Evolutionary conservation across 768 basidiomycete genomes (phyloP).

Genomic region (Tephrocybe sp.): DNA sequence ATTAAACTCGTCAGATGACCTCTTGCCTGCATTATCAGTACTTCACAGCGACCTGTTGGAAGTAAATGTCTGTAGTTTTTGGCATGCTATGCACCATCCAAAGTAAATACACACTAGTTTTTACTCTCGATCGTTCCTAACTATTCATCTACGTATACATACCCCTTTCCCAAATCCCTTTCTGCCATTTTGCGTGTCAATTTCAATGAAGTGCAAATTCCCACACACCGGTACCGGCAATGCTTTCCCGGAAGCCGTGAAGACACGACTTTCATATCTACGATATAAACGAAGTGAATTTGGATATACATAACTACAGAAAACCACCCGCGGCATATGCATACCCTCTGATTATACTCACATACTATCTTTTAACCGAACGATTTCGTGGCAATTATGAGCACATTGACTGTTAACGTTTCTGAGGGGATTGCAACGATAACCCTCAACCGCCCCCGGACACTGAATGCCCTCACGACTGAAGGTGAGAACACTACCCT

Average conservation of each 20-base stretch:
- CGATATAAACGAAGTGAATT: neutral
- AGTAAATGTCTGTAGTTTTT: too few relatives aligned
- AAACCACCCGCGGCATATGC: too few relatives aligned
- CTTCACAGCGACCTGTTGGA: neutral
- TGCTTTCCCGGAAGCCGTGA: neutral
- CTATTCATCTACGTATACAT: too few relatives aligned
- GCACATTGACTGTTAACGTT: slow-evolving; percentile 46
- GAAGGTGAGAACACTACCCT: slow-evolving; percentile 38
- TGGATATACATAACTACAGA: too few relatives aligned
- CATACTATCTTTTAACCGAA: too few relatives aligned
- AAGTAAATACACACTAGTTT: too few relatives aligned
- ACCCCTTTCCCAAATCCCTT: too few relatives aligned
- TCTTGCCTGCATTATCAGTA: neutral
- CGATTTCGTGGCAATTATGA: slow-evolving; percentile 33
- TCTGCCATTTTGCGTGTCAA: too few relatives aligned
- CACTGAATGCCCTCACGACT: slow-evolving; percentile 58
- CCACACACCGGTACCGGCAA: neutral
- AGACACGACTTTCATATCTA: neutral
- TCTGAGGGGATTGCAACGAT: slow-evolving; percentile 66
- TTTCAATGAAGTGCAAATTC: too few relatives aligned
- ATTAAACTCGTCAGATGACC: slow-evolving; percentile 4
- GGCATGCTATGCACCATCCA: too few relatives aligned
- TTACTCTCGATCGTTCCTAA: too few relatives aligned
- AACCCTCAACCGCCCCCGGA: slow-evolving; percentile 59
- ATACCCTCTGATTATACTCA: too few relatives aligned